Evolutionary conservation across 2,329 filamentous ascomycete species (phyloP).

Genomic region (Drechslera avenae): DNA sequence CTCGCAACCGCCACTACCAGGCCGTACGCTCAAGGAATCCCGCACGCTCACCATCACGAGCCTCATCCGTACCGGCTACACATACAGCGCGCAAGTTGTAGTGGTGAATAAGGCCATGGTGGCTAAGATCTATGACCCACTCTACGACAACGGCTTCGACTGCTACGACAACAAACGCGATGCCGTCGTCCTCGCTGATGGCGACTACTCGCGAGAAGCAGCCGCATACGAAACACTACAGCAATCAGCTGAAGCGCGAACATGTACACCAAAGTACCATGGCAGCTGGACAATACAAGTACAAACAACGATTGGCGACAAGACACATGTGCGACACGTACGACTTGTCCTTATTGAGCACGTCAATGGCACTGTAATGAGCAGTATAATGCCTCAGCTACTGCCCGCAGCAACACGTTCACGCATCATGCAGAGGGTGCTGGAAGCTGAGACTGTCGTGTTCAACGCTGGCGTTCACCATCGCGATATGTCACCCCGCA

Average conservation of each 20-base stretch:
- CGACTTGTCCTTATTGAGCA: conserved; percentile 7
- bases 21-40: neutral
- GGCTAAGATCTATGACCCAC: conserved; percentile 15
- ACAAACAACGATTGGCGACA: neutral
- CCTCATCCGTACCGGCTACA: neutral
- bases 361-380: conserved; percentile 1
- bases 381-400: neutral
- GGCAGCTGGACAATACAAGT: conserved; percentile 7
- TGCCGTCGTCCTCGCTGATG: conserved; percentile 3
- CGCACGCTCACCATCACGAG: conserved; percentile 2
- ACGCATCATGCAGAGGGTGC: neutral
- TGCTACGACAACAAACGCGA: conserved; percentile 1
- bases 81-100: conserved; percentile 8
- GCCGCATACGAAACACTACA: conserved; percentile 1
- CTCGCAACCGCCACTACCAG: neutral
- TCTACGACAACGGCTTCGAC: conserved; percentile 3
- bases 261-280: neutral
- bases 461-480: conserved; percentile 6
- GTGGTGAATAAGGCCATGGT: conserved; percentile 1
- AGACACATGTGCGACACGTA: neutral
- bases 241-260: neutral
- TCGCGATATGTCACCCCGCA: conserved; percentile 12
- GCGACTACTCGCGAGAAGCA: conserved; percentile 9
- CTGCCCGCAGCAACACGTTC: neutral
- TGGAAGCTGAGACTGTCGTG: conserved; percentile 9